These are phyloP conservation scores for Gardenia jasminoides DNA, from an alignment of 257 asterid species.

Conservation along the genomic window DNA sequence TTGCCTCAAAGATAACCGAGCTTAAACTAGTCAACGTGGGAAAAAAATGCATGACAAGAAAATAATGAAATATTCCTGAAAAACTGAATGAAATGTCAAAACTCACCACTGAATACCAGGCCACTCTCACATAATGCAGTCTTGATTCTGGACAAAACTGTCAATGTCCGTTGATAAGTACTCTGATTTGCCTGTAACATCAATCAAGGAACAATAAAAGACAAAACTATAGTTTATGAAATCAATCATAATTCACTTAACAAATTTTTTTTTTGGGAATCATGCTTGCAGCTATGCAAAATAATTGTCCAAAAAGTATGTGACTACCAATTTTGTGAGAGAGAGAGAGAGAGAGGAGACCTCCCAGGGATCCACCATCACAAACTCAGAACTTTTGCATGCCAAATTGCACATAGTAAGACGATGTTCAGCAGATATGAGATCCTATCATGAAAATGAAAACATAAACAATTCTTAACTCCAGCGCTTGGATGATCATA, in stretches of 20 bases:
- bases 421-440: constrained; percentile 68
- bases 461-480: background rate
- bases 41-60: background rate
- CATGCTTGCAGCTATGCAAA: background rate
- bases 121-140: constrained; percentile 42
- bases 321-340: background rate
- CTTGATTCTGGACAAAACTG: constrained; percentile 70
- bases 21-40: background rate
- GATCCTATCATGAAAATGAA: constrained; percentile 47
- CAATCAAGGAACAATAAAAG: background rate
- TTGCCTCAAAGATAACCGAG: background rate
- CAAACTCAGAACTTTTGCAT: constrained; percentile 80
- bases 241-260: background rate
- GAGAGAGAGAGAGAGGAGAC: constrained; percentile 32
- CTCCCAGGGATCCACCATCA: constrained; percentile 97
- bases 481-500: background rate
- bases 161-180: constrained; percentile 71
- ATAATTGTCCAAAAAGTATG: background rate
- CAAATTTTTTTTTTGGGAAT: too few species aligned
- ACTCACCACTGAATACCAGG: constrained; percentile 48
- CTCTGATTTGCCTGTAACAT: constrained; percentile 70
- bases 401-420: constrained; percentile 79
- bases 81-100: constrained; percentile 3
- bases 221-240: background rate
- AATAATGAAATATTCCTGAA: background rate